Percentiles rank a stretch among this genome's conserved stretches.
Evolutionary conservation across 192 early-diverging fungal genomes (phyloP).

Genomic region (Funneliformis mosseae): DNA sequence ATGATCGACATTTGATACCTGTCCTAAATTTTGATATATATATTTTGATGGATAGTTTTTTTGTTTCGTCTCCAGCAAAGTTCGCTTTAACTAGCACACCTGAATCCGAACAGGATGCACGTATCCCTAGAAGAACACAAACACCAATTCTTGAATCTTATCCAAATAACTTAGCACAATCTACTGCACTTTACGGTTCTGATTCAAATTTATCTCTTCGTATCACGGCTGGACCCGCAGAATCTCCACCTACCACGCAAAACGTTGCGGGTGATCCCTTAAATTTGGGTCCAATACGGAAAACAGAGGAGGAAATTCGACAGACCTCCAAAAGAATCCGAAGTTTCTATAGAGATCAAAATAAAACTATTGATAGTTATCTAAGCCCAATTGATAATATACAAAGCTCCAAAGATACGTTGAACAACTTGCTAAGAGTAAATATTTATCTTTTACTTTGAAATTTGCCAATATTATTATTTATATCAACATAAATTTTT

Average conservation of each 20-base stretch:
- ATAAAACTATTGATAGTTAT: conserved; percentile 78
- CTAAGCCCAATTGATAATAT: conserved; percentile 55
- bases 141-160: not conserved
- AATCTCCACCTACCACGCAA: not conserved
- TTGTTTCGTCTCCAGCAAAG: not conserved
- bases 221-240: not conserved
- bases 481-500: not conserved
- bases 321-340: conserved; percentile 52
- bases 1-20: too few relatives aligned
- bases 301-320: conserved; percentile 54
- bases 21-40: too few relatives aligned
- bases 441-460: conserved; percentile 29
- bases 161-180: conserved; percentile 1
- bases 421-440: conserved; percentile 40
- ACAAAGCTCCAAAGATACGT: conserved; percentile 43
- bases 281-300: conserved; percentile 42
- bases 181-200: not conserved
- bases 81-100: not conserved
- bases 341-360: conserved; percentile 80
- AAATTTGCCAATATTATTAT: not conserved
- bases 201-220: conserved; percentile 26
- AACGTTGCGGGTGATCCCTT: conserved; percentile 43
- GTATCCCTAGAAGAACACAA: not conserved
- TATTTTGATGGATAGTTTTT: not conserved
- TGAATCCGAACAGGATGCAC: not conserved